phyloP scores from a whole-genome alignment of 2,329 filamentous ascomycete species.

The Beauveria pseudobassiana region DNA sequence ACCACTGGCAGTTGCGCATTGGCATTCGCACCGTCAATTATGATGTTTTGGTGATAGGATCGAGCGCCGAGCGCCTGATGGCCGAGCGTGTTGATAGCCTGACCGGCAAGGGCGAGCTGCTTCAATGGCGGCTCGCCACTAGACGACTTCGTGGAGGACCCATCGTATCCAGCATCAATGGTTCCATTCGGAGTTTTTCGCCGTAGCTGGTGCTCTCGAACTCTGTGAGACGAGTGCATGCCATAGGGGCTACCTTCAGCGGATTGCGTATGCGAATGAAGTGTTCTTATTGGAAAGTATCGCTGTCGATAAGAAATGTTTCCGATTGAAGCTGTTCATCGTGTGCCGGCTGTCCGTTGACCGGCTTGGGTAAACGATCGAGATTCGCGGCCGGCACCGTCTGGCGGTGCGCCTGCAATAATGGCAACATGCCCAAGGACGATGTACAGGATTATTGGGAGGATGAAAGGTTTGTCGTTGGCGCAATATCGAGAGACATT shows the following conservation, averaged over 20 bases:
- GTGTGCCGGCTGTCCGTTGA: not conserved
- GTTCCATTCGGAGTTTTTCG: constrained; percentile 95
- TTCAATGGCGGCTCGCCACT: constrained; percentile 72
- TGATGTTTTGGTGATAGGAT: not conserved
- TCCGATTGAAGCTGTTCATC: constrained; percentile 23
- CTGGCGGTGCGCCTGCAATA: constrained; percentile 43
- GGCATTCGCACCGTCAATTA: not conserved
- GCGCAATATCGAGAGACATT: constrained; percentile 10
- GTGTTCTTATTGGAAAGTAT: constrained; percentile 14
- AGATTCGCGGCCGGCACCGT: constrained; percentile 39
- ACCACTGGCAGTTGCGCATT: not conserved
- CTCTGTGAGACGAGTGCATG: constrained; percentile 20
- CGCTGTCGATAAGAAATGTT: constrained; percentile 19
- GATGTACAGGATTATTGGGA: constrained; percentile 16
- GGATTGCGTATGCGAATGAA: not conserved
- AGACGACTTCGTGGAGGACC: constrained; percentile 64
- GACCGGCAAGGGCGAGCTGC: constrained; percentile 67
- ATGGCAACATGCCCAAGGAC: constrained; percentile 38
- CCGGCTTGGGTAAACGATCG: constrained; percentile 22
- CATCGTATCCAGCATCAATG: constrained; percentile 85
- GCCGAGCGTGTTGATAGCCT: not conserved
- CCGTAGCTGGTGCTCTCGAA: constrained; percentile 68
- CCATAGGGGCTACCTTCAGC: not conserved
- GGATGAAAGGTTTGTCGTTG: not conserved
- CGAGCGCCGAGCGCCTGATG: not conserved